These are phyloP conservation scores for Dothideomycetes sp. DNA, from an alignment of 2,329 filamentous ascomycete genomes.

Conservation along the genomic window DNA sequence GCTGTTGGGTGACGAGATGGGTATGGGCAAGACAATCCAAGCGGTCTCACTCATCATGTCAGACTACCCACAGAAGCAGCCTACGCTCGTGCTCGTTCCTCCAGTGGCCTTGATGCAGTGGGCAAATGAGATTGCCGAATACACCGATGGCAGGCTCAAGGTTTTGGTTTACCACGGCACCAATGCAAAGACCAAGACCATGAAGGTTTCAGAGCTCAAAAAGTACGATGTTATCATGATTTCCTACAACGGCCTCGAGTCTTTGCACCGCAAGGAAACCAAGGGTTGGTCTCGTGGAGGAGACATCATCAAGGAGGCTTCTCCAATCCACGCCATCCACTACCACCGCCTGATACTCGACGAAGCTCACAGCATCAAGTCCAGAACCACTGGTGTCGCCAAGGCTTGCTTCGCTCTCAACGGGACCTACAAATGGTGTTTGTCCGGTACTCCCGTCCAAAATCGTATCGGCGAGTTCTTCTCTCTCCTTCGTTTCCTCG, in stretches of 20 bases:
- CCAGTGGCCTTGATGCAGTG: constrained; percentile 95
- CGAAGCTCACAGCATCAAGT: constrained; percentile 92
- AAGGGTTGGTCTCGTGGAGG: constrained; percentile 80
- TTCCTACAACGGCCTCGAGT: constrained; percentile 87
- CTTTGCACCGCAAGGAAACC: constrained; percentile 82
- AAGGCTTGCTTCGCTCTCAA: constrained; percentile 90
- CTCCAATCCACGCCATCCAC: constrained; percentile 67
- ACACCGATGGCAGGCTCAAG: constrained; percentile 83
- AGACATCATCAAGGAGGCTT: constrained; percentile 69
- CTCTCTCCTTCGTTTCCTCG: constrained; percentile 83
- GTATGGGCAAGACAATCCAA: constrained; percentile 96
- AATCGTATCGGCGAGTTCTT: constrained; percentile 98
- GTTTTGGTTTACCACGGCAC: constrained; percentile 86
- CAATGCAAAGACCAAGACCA: constrained; percentile 70
- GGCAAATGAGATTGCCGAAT: constrained; percentile 50
- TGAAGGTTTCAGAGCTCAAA: constrained; percentile 65
- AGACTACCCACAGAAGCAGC: constrained; percentile 75
- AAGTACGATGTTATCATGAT: constrained; percentile 92
- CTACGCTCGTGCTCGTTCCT: constrained; percentile 80
- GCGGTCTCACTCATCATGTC: constrained; percentile 98
- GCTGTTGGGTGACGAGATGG: constrained; percentile 94
- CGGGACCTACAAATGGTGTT: constrained; percentile 85
- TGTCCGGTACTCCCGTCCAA: constrained; percentile 90
- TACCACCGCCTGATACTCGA: constrained; percentile 92
- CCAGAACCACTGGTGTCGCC: constrained; percentile 79